A percentile compares a stretch with the other conserved stretches of the same genome.
Evolutionary conservation across 2,329 filamentous ascomycete genomes (phyloP).

Genomic region (Orbilia javanica): DNA sequence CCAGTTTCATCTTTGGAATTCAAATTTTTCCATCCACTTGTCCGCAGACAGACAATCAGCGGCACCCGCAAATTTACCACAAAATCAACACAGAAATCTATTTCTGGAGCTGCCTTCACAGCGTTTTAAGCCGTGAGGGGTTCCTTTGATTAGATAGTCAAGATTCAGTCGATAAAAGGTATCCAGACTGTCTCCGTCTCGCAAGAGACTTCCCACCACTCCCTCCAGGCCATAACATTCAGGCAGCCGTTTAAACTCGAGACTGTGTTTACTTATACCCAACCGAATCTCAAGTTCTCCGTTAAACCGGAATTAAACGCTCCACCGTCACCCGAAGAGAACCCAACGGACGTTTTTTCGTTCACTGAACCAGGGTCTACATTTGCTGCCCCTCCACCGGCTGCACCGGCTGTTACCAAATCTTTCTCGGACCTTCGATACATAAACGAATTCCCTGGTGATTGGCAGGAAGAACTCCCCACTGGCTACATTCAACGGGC

Average conservation of each 20-base stretch:
- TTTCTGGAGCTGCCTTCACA: conserved; percentile 46
- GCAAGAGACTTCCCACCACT: conserved; percentile 45
- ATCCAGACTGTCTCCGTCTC: conserved; percentile 55
- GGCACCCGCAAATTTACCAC: conserved; percentile 31
- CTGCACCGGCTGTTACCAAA: conserved; percentile 22
- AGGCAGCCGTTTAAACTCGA: conserved; percentile 54
- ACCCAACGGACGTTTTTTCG: conserved; percentile 44
- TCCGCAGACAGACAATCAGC: conserved; percentile 10
- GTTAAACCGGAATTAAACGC: conserved; percentile 29
- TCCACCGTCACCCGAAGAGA: conserved; percentile 28
- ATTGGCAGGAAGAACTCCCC: conserved; percentile 55
- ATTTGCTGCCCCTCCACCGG: conserved; percentile 8
- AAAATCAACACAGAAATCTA: conserved; percentile 47
- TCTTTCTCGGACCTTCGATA: conserved; percentile 53
- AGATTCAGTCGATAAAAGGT: conserved; percentile 57
- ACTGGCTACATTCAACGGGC: conserved; percentile 52
- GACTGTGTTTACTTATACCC: conserved; percentile 54
- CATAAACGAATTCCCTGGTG: conserved; percentile 53
- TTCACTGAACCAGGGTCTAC: conserved; percentile 25
- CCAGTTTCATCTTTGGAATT: neutral
- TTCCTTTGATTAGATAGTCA: conserved; percentile 48
- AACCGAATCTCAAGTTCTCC: conserved; percentile 49
- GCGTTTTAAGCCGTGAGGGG: conserved; percentile 49
- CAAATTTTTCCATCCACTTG: conserved; percentile 26
- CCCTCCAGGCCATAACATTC: conserved; percentile 52